Evolutionary conservation across 1,284 basidiomycete species (phyloP).

Genomic region (Erythrobasidium hasegawianum): DNA sequence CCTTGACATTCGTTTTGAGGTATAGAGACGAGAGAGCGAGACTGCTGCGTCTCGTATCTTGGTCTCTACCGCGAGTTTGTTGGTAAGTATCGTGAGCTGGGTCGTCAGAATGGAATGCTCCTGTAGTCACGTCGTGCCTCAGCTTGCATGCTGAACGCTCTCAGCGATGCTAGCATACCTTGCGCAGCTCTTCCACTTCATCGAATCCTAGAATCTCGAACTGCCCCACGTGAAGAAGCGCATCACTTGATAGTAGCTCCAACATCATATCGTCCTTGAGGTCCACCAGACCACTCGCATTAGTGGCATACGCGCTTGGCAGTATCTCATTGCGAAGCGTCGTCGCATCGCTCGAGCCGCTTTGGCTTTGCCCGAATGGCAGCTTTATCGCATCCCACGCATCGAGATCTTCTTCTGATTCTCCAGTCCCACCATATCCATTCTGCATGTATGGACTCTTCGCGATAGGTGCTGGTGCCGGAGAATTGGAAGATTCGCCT

Average conservation of each 20-base stretch:
- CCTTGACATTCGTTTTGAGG: constrained; percentile 24
- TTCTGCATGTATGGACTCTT: constrained; percentile 5
- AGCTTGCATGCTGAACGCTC: background rate
- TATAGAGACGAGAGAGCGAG: constrained; percentile 24
- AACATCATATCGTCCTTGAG: constrained; percentile 32
- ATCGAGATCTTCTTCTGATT: background rate
- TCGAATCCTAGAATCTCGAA: constrained; percentile 33
- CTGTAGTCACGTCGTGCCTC: background rate
- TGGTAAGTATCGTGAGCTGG: constrained; percentile 12
- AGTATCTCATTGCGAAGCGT: constrained; percentile 6
- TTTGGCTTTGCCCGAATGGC: constrained; percentile 11
- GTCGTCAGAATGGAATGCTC: constrained; percentile 29
- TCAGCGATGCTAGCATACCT: constrained; percentile 7
- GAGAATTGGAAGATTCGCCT: background rate
- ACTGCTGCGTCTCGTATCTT: constrained; percentile 33
- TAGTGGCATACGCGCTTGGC: constrained; percentile 15
- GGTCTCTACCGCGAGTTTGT: constrained; percentile 24
- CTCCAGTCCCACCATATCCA: background rate
- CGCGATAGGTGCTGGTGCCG: constrained; percentile 13
- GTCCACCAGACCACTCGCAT: constrained; percentile 25
- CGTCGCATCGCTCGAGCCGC: background rate
- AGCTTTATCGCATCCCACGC: constrained; percentile 24
- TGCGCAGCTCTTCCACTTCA: constrained; percentile 31
- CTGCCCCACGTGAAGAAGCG: constrained; percentile 32
- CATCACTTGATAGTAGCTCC: constrained; percentile 29